Evolutionary conservation across 306 rosid genomes (phyloP).

Genomic region (Vigna reflexopilosa): DNA sequence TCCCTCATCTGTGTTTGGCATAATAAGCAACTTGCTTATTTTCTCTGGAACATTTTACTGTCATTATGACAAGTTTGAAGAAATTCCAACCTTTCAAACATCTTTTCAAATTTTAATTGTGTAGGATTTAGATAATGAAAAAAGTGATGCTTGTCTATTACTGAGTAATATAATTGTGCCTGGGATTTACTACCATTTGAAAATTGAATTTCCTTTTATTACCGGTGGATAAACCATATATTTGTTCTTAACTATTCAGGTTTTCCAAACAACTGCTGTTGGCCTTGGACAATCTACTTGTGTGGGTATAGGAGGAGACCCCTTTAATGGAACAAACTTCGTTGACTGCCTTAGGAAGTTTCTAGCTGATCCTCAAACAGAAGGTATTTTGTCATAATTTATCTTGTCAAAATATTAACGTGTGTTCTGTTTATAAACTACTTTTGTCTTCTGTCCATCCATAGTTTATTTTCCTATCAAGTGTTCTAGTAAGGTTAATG

Average conservation of each 20-base stretch:
- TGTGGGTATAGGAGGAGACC: constrained; percentile 99
- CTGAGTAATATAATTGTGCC: constrained; percentile 23
- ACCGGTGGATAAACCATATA: constrained; percentile 37
- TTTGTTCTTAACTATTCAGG: constrained; percentile 58
- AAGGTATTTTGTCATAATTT: constrained; percentile 60
- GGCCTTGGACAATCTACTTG: constrained; percentile 99
- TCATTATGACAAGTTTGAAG: background rate
- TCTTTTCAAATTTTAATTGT: background rate
- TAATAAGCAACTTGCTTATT: constrained; percentile 2
- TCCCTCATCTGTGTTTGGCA: background rate
- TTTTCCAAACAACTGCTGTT: constrained; percentile 96
- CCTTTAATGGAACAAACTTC: constrained; percentile 98
- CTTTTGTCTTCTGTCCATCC: constrained; percentile 7
- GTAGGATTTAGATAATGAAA: constrained; percentile 6
- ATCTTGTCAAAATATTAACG: background rate
- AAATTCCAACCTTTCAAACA: background rate
- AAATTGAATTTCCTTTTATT: constrained; percentile 39
- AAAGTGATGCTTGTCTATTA: constrained; percentile 21
- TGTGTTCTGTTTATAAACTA: constrained; percentile 20
- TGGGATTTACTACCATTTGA: constrained; percentile 29
- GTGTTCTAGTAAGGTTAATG: constrained; percentile 24
- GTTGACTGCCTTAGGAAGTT: constrained; percentile 91
- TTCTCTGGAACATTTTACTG: constrained; percentile 5
- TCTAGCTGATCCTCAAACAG: constrained; percentile 92
- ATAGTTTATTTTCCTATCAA: constrained; percentile 37